Evolutionary conservation across 257 asterid species (phyloP).

Genomic region (Paraleonurus japonicus): DNA sequence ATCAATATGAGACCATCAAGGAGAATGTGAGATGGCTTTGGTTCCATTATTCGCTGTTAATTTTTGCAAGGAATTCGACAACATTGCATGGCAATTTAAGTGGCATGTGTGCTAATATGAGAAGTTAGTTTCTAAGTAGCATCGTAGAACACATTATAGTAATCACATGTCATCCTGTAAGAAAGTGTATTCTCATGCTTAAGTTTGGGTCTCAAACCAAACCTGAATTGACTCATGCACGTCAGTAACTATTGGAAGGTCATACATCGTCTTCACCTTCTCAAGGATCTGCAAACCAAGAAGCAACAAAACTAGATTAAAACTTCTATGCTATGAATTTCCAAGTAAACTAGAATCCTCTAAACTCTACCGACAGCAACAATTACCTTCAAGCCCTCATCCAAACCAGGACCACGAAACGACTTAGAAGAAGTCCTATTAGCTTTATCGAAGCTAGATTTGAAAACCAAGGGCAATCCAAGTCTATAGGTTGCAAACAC

Average conservation of each 20-base stretch:
- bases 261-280: slow-evolving; percentile 72
- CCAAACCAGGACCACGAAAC: slow-evolving; percentile 86
- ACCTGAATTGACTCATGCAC: slow-evolving; percentile 83
- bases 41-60: not conserved
- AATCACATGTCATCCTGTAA: not conserved
- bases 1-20: no score
- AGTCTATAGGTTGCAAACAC: slow-evolving; percentile 34
- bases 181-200: not conserved
- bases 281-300: slow-evolving; percentile 66
- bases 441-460: slow-evolving; percentile 91
- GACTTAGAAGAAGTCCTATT: slow-evolving; percentile 86
- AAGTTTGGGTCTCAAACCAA: not conserved
- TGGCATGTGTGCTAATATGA: not conserved
- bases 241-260: slow-evolving; percentile 74
- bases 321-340: not conserved
- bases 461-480: slow-evolving; percentile 70
- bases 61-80: not conserved
- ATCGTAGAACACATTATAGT: not conserved
- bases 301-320: not conserved
- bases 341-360: not conserved
- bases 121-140: not conserved
- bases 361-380: slow-evolving; percentile 22
- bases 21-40: not conserved
- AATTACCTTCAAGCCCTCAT: slow-evolving; percentile 70
- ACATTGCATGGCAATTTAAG: not conserved